Conservation (phyloP, 345 rosid species). For the Toxicodendron radicans region DNA sequence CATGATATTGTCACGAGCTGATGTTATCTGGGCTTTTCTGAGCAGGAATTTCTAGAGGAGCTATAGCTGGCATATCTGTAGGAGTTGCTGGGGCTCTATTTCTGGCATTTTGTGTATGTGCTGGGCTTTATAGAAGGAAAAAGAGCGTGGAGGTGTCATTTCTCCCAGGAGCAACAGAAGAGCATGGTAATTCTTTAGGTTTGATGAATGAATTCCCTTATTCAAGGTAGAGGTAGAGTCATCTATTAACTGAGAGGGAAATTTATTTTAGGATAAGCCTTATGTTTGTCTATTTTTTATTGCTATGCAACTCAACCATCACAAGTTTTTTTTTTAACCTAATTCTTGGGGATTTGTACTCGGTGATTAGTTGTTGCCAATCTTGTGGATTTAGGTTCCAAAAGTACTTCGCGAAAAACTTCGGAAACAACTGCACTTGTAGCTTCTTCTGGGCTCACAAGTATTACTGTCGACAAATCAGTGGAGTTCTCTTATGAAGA, state of each 20-base stretch:
- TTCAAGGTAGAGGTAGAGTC: too few relatives aligned
- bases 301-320: neutral
- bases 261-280: neutral
- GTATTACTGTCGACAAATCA: slow-evolving; percentile 77
- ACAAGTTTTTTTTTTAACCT: neutral
- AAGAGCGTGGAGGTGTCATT: slow-evolving; percentile 19
- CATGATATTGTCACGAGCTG: slow-evolving; percentile 4
- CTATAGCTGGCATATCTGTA: slow-evolving; percentile 36
- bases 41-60: slow-evolving; percentile 38
- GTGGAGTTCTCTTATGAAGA: slow-evolving; percentile 90
- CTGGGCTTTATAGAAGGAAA: slow-evolving; percentile 27
- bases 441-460: slow-evolving; percentile 31
- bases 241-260: too few relatives aligned
- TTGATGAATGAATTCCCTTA: neutral
- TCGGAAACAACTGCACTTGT: slow-evolving; percentile 25
- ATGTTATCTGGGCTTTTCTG: slow-evolving; percentile 13
- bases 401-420: slow-evolving; percentile 21
- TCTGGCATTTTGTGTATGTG: slow-evolving; percentile 18
- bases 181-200: slow-evolving; percentile 24
- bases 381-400: slow-evolving; percentile 18
- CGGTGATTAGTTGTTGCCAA: neutral
- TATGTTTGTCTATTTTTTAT: neutral
- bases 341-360: neutral
- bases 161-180: slow-evolving; percentile 24
- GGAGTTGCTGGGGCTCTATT: slow-evolving; percentile 30